A percentile compares a stretch with the other conserved stretches of the same genome.
These are phyloP conservation scores for Penicillium paradoxum DNA, from an alignment of 495 filamentous ascomycete species.

Conservation along the genomic window DNA sequence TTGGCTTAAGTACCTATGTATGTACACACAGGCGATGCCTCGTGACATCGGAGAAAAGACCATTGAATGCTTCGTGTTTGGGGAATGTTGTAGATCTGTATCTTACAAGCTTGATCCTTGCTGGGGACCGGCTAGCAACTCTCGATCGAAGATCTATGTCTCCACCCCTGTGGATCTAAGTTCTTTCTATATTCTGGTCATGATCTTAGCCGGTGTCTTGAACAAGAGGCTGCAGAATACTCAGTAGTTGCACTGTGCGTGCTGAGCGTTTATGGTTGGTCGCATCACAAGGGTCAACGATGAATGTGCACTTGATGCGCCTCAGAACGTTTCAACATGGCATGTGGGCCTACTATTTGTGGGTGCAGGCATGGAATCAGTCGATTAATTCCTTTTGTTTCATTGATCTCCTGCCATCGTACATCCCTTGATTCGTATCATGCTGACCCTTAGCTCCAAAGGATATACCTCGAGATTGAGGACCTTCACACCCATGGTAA, in stretches of 20 bases:
- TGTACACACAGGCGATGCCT: not conserved
- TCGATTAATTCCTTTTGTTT: not conserved
- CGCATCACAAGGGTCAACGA: too few species aligned
- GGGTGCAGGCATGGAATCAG: not conserved
- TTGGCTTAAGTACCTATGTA: too few species aligned
- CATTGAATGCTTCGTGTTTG: not conserved
- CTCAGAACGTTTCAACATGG: not conserved
- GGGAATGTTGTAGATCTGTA: not conserved
- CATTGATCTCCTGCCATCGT: not conserved
- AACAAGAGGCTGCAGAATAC: too few species aligned
- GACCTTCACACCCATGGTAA: too few species aligned
- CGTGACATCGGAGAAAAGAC: not conserved
- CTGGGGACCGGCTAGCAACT: not conserved
- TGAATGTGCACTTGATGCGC: too few species aligned
- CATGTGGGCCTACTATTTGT: not conserved
- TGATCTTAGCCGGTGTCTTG: too few species aligned
- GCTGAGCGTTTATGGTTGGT: too few species aligned
- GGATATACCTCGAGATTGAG: too few species aligned
- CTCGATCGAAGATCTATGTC: not conserved
- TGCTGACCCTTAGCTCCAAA: not conserved
- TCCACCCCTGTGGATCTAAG: too few species aligned
- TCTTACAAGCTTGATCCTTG: not conserved
- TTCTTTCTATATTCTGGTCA: too few species aligned
- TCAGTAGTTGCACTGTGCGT: too few species aligned
- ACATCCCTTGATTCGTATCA: constrained; percentile 10